Conservation (phyloP, 2,329 filamentous ascomycete species). For the Akanthomyces muscarius region DNA sequence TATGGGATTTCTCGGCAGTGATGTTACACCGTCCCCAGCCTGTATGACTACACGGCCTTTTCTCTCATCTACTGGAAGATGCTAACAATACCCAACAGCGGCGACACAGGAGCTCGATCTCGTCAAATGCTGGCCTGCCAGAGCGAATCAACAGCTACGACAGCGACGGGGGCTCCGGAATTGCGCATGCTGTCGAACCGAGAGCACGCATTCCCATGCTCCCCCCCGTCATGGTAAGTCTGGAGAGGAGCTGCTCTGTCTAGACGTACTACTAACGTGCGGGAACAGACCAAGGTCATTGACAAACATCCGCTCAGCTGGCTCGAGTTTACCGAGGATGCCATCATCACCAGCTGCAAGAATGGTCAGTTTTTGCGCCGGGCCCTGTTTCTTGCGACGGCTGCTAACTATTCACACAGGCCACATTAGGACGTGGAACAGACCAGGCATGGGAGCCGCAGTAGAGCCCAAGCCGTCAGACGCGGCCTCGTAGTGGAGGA, state of each 20-base stretch:
- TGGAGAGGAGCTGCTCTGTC: not conserved
- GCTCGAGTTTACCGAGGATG: slow-evolving; percentile 89
- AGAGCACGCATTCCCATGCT: slow-evolving; percentile 77
- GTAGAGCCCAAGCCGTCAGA: not conserved
- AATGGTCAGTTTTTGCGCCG: slow-evolving; percentile 59
- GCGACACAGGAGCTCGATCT: slow-evolving; percentile 48
- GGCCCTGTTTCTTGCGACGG: not conserved
- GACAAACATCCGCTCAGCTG: slow-evolving; percentile 85
- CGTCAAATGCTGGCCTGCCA: slow-evolving; percentile 52
- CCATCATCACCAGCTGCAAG: slow-evolving; percentile 88
- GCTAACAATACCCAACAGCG: slow-evolving; percentile 9
- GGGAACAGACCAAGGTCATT: slow-evolving; percentile 68
- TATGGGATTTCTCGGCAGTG: slow-evolving; percentile 97
- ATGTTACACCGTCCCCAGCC: slow-evolving; percentile 91
- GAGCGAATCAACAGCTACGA: slow-evolving; percentile 51
- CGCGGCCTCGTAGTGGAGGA: not conserved
- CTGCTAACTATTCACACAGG: slow-evolving; percentile 41
- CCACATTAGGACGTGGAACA: slow-evolving; percentile 42
- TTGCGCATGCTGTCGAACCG: slow-evolving; percentile 81
- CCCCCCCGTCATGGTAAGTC: slow-evolving; percentile 79
- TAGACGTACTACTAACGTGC: slow-evolving; percentile 16
- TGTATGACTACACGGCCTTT: slow-evolving; percentile 46
- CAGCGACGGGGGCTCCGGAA: slow-evolving; percentile 56
- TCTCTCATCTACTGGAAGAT: slow-evolving; percentile 19
- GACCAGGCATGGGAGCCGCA: slow-evolving; percentile 18